Evolutionary conservation across 1,139 yeast species (phyloP).

Genomic region (Oligophagozyma castellii): DNA sequence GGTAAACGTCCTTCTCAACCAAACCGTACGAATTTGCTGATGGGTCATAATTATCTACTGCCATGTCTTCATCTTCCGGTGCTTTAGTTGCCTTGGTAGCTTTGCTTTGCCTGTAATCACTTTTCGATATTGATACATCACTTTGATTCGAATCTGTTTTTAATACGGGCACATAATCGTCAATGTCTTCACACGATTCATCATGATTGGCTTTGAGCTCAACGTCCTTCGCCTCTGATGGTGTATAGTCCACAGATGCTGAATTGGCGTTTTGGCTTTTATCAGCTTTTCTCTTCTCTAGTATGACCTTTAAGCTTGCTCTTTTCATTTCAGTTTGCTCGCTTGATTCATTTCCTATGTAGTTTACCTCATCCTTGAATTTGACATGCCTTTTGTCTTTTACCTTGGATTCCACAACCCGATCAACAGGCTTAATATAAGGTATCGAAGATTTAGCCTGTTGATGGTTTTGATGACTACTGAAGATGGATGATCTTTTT

Average conservation of each 20-base stretch:
- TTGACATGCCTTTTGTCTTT: constrained; percentile 8
- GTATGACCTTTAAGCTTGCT: neutral
- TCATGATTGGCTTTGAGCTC: neutral
- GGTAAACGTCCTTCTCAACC: neutral
- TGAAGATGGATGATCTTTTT: constrained; percentile 23
- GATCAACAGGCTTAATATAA: constrained; percentile 10
- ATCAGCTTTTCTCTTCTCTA: neutral
- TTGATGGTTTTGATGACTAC: constrained; percentile 8
- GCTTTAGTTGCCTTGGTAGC: neutral
- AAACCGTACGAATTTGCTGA: neutral
- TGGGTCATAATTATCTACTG: neutral
- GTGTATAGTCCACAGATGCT: neutral
- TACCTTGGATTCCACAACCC: constrained; percentile 3
- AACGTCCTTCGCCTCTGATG: neutral
- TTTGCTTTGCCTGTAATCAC: no score
- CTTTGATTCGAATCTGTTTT: neutral
- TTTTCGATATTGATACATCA: no score
- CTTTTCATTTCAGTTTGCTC: neutral
- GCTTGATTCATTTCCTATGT: constrained; percentile 4
- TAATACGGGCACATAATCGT: neutral
- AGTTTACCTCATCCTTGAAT: constrained; percentile 10
- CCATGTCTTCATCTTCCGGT: neutral
- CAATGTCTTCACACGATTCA: neutral
- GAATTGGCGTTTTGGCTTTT: no score
- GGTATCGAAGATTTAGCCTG: constrained; percentile 4